Evolutionary conservation across 1,139 yeast genomes (phyloP), one percentile per base, ranked within the genome.

Genomic region (Candida buenavistaensis): DNA sequence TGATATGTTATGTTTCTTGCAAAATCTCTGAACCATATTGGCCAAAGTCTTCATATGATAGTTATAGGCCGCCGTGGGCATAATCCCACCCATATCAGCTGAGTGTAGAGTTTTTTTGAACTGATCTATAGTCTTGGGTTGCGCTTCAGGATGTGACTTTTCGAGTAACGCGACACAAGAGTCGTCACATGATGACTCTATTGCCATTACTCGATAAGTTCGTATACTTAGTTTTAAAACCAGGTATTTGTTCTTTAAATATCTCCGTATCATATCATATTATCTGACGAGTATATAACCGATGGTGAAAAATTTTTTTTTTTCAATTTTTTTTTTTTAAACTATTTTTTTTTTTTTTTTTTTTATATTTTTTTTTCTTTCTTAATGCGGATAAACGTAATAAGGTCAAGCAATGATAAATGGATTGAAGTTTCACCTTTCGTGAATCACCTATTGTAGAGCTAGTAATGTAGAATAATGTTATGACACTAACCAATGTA

Each of bases 171-270:
- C 86, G 2, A 89, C 89, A 46, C 97, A 89, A 0, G 96, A 77
- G 56, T 92, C 99, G 54, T 92, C 99, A 54, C 99, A 94, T 0
- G 97, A 88, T 0, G 96, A 80, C 52, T 92, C 98, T 12, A 92
- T 77, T 0, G 97, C 94, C 16, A 92, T 63, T 0, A 89, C 94
- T 32, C 71, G 72, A 57, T 88, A 89, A 1, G 41, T 28, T 23
- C 79, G 53, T 10, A 20, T 14, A 15, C 30, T 22, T 6, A n/a
- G 11, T 3, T 12, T n/a, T 9, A 6, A n/a, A 8, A 22, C 6
- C 11, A 3, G 19, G 15, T 19, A 12, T 16, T 16, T 19, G 25
- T 20, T 22, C 24, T 6, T 14, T 10, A 21, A 8, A 20, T 14
- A 10, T 15, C 33, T 17, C 23, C 28, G 33, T 25, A 35, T 39